Evolutionary conservation across 78 protist species (phyloP).

Genomic region (Guillardia theta): DNA sequence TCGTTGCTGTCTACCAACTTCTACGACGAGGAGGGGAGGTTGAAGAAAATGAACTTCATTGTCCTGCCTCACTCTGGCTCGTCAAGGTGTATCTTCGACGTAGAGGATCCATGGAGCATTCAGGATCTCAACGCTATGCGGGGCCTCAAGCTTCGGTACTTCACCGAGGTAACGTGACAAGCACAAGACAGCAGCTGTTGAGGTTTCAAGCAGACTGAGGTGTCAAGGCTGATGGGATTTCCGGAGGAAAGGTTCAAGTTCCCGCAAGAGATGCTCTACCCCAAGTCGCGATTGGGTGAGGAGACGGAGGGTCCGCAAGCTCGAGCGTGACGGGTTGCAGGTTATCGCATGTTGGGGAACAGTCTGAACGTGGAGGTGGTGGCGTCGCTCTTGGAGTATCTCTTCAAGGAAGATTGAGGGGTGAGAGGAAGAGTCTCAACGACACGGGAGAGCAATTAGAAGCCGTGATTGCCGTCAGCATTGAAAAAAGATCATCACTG

Average conservation of each 20-base stretch:
- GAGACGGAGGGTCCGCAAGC: background rate
- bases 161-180: background rate
- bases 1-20: background rate
- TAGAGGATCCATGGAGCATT: background rate
- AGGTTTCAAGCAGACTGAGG: no score
- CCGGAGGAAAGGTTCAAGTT: no score
- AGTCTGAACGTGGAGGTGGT: background rate
- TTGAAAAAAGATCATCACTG: background rate
- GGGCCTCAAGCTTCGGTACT: background rate
- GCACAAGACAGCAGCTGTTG: background rate
- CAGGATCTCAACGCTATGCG: background rate
- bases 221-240: background rate
- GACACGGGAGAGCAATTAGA: no score
- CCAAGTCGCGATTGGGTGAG: no score
- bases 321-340: background rate
- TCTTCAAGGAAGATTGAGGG: no score
- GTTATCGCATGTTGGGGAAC: background rate
- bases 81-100: background rate
- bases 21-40: background rate
- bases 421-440: no score
- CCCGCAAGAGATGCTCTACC: no score
- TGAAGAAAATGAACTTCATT: background rate
- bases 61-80: background rate
- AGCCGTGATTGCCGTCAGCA: no score
- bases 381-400: background rate